phyloP scores from a whole-genome alignment of 192 early-diverging fungal genomes.

The Mortierella antarctica region DNA sequence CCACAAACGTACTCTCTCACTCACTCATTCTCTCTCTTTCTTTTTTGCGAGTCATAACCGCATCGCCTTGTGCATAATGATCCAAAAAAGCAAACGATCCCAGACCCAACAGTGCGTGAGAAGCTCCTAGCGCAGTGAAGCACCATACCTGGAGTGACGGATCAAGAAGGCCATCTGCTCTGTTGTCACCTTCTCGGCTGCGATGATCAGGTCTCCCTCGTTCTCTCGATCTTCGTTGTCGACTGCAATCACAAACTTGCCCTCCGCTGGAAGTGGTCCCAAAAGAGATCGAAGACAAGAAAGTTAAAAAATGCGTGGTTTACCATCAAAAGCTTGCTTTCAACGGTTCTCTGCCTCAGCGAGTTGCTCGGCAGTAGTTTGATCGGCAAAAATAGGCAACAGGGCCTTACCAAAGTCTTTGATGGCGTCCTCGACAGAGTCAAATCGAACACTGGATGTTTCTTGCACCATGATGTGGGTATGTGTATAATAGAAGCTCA shows the following conservation, averaged over 20 bases:
- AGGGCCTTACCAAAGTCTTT: constrained; percentile 47
- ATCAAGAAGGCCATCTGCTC: constrained; percentile 97
- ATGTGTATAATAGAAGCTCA: background rate
- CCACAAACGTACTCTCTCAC: no score
- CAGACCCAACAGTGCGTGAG: no score
- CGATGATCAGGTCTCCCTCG: constrained; percentile 98
- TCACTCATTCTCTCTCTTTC: no score
- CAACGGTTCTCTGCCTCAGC: background rate
- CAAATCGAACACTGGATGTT: constrained; percentile 25
- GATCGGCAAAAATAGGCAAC: background rate
- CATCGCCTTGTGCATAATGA: no score
- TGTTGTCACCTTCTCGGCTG: constrained; percentile 91
- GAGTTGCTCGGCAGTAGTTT: background rate
- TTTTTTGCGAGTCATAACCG: no score
- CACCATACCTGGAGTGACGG: constrained; percentile 84
- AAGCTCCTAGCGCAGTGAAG: background rate
- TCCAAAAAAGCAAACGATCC: no score
- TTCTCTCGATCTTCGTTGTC: constrained; percentile 99
- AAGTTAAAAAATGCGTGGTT: background rate
- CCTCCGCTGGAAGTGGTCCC: constrained; percentile 64
- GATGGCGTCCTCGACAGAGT: constrained; percentile 47
- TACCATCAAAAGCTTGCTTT: background rate
- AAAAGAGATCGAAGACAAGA: background rate
- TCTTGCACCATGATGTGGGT: constrained; percentile 35
- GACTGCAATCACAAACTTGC: constrained; percentile 91